Base-by-base conservation (phyloP, 2,329 filamentous ascomycete species). In the Phialophora expanda region DNA sequence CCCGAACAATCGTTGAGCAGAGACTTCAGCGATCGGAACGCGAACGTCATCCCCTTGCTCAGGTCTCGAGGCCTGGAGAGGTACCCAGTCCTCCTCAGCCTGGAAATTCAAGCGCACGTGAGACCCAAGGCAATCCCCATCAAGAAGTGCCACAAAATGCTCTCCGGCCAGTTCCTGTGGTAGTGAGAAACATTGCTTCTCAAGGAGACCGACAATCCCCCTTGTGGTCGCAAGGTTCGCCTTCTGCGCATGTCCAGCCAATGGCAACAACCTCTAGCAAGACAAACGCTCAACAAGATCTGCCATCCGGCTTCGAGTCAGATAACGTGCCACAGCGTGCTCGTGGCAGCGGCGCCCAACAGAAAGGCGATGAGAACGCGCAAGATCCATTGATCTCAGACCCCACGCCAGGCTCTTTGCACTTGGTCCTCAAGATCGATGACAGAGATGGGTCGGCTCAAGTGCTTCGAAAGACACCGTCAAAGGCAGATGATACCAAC, bases 11-110 rank as follows among this genome's bases (percentile, higher is more conserved):
- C 17, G 56, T 59, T 17, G 41, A 48, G 8, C 26, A 34, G 24
- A 22, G n/a, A 48, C 4, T 24, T 59, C 26, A 12, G 11, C 24
- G 22, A 24, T 6, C 57, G 26, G 3, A 30, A 12, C 34, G 54
- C 62, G 24, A 24, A 11, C 66, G 57, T 5, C 66, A 65, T 56
- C 62, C 66, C 12, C 58, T 62, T n/a, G 53, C 66, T 32, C 62
- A 12, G 41, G 58, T 65, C 26, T 59, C 55, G 6, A 57, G 24
- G 26, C 50, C 51, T 30, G 60, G 28, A 17, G 38, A 48, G 41
- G 56, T 50, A 14, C 14, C 6, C 8, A 58, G n/a, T 53, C 17
- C 46, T 12, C 22, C 51, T 12, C 20, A 20, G 32, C 6, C 38
- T 28, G 34, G 34, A 58, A 11, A 48, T 17, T n/a, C 17, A 5